A percentile compares a stretch with the other conserved stretches of the same genome.
phyloP scores from a whole-genome alignment of 1,139 yeast genomes.

The Scheffersomyces segobiensis region DNA sequence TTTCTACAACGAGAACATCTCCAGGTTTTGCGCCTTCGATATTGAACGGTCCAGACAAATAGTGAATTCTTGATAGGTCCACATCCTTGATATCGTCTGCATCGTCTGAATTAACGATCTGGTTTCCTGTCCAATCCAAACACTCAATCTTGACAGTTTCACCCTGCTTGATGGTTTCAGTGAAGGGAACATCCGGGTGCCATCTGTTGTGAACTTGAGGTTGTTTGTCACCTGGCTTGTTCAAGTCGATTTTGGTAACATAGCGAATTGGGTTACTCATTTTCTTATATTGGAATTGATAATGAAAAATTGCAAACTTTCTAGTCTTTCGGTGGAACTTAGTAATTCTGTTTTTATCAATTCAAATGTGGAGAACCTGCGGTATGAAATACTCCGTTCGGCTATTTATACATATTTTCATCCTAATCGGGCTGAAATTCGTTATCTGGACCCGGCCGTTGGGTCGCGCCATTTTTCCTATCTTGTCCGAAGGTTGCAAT shows the following conservation, averaged over 20 bases:
- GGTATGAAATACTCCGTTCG: not conserved
- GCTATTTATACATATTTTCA: not conserved
- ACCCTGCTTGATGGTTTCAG: constrained; percentile 37
- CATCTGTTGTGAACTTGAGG: constrained; percentile 50
- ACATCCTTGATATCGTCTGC: constrained; percentile 48
- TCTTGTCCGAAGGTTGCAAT: not conserved
- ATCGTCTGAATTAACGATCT: constrained; percentile 43
- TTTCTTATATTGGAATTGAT: not conserved
- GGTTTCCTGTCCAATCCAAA: constrained; percentile 56
- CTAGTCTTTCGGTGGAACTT: not conserved
- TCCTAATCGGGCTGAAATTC: not conserved
- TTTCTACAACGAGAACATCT: constrained; percentile 48
- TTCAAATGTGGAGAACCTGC: not conserved
- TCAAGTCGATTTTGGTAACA: constrained; percentile 34
- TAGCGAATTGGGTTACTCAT: constrained; percentile 7
- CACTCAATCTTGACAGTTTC: constrained; percentile 49
- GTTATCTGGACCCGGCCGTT: not conserved
- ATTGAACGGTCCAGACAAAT: constrained; percentile 49
- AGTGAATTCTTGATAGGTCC: constrained; percentile 46
- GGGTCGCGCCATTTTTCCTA: not conserved
- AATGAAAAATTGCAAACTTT: not conserved
- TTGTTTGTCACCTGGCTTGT: constrained; percentile 45
- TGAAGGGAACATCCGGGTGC: constrained; percentile 51
- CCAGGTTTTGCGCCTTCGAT: constrained; percentile 48
- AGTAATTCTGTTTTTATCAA: not conserved